Base-by-base conservation (phyloP, 805 yeast species). In the Ogataea nonfermentans region DNA sequence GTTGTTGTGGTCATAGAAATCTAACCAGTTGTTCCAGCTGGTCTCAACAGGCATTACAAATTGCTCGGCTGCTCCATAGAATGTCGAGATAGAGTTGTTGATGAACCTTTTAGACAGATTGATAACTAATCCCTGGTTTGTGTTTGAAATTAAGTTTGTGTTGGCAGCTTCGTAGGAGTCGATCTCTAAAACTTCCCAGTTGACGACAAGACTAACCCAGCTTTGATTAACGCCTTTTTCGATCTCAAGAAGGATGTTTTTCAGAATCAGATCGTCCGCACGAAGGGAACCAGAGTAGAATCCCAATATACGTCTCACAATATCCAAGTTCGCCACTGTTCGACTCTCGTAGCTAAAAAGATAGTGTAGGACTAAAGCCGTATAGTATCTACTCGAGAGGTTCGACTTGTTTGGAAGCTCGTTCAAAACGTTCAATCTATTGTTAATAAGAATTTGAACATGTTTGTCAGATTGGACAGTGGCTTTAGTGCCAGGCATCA, bases 221-320 rank as follows among this genome's bases (percentile, higher is more conserved):
- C 88, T 76, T 19, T 41, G 49, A 7, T 43, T 49, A 6, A 70
- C 51, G 3, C 62, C 61, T 0, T 75, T 52, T 59, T 91, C 98
- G 24, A 88, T 66, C 9, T 58, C 56, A 38, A 70, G 67, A 31
- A 91, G 55, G 2, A 85, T 62, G 4, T 64, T 57, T 38, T 84
- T 74, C 19, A 91, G 54, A 2, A 89, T 42, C 37, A 76, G 55
- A 55, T 91, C 97, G 25, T 75, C 76, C 1, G 78, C 63, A 11
- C 74, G 57, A 2, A 68, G 62, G 0, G 90, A 69, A 4, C 95
- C 96, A n/a, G 62, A 59, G 55, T 84, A 88, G 31, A 74, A 66
- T 6, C 61, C 56, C 9, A 83, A 53, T 2, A 87, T 37, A 32
- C 65, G 71, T 17, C 70, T 70, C 53, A 80, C 76, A 7, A 82